Evolutionary conservation across 192 early-diverging fungal species (phyloP).

Genomic region (Coemansia sp.): DNA sequence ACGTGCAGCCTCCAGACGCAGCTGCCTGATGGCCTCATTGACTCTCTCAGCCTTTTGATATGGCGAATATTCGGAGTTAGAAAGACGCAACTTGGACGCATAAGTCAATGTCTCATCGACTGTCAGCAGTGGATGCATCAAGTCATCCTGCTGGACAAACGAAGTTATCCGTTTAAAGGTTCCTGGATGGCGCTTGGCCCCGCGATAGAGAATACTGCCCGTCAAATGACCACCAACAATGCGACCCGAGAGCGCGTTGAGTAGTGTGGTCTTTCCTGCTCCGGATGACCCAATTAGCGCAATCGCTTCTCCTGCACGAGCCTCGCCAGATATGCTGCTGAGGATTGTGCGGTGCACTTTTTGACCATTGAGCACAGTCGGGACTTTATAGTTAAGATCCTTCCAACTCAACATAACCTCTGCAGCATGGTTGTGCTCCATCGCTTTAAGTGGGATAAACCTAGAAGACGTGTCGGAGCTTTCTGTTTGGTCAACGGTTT

Average conservation of each 20-base stretch:
- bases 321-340: slow-evolving; percentile 67
- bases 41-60: slow-evolving; percentile 62
- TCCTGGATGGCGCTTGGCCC: slow-evolving; percentile 45
- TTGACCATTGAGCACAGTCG: slow-evolving; percentile 27
- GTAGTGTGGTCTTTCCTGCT: slow-evolving; percentile 87
- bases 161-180: slow-evolving; percentile 52
- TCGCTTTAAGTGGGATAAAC: neutral
- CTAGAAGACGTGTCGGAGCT: neutral
- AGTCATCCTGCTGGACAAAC: slow-evolving; percentile 58
- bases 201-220: slow-evolving; percentile 58
- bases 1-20: slow-evolving; percentile 64
- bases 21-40: slow-evolving; percentile 60
- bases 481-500: neutral
- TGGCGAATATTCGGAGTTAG: slow-evolving; percentile 50
- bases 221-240: slow-evolving; percentile 58
- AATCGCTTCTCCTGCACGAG: slow-evolving; percentile 70
- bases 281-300: slow-evolving; percentile 93
- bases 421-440: neutral
- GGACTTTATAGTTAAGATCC: slow-evolving; percentile 43
- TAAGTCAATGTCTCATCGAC: slow-evolving; percentile 78
- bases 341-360: slow-evolving; percentile 56
- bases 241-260: slow-evolving; percentile 77
- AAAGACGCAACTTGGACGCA: slow-evolving; percentile 71
- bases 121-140: slow-evolving; percentile 63
- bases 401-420: slow-evolving; percentile 47